phyloP scores from a whole-genome alignment of 2,329 filamentous ascomycete species.

The Trichoderma asperellum region DNA sequence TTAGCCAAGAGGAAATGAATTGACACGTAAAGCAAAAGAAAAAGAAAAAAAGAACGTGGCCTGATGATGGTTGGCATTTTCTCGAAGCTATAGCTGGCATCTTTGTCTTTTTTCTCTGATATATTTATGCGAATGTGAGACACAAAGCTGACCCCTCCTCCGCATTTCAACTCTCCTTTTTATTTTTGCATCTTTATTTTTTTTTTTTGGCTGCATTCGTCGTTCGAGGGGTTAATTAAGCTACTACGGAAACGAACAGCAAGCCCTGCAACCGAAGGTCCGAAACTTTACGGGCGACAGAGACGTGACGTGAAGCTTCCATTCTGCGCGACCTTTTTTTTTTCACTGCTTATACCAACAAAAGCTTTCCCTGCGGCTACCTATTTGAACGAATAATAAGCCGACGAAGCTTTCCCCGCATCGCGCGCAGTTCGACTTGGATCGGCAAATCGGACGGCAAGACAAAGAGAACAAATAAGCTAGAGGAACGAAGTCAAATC shows the following conservation, averaged over 20 bases:
- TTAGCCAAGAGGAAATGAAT: neutral
- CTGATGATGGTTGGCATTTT: neutral
- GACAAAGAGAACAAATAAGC: neutral
- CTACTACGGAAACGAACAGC: neutral
- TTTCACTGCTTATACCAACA: neutral
- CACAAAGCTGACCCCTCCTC: neutral
- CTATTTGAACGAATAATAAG: neutral
- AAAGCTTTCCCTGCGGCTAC: neutral
- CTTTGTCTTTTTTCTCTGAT: neutral
- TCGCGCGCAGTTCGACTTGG: neutral
- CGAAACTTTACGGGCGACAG: neutral
- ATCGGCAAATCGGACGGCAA: neutral
- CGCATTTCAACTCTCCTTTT: neutral
- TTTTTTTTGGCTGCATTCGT: neutral
- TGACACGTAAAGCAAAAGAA: neutral
- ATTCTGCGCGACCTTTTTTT: neutral
- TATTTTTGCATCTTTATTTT: too few relatives aligned
- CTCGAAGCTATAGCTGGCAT: slow-evolving; percentile 6
- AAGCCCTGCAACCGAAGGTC: neutral
- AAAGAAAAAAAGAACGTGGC: neutral
- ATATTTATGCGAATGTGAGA: neutral
- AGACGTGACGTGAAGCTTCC: neutral
- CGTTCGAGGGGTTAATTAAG: neutral
- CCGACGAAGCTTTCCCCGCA: neutral
- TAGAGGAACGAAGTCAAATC: neutral